Percentiles rank a stretch among this genome's conserved stretches.
Evolutionary conservation across 106 monocot species (phyloP).

Genomic region (Phalaenopsis aphrodite): DNA sequence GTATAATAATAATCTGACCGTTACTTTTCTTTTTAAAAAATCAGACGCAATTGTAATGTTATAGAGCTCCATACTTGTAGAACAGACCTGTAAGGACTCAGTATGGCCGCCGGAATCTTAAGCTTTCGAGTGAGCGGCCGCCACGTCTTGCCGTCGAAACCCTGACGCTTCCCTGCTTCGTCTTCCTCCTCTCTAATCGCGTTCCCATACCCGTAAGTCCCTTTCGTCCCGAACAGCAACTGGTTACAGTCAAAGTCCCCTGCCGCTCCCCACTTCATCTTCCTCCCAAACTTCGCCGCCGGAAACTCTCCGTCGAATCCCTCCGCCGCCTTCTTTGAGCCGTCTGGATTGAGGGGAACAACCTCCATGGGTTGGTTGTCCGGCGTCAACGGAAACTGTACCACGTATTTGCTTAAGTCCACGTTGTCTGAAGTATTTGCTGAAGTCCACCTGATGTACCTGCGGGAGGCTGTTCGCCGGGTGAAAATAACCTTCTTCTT

Average conservation of each 20-base stretch:
- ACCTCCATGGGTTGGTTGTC: conserved; percentile 64
- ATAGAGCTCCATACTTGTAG: too few species aligned
- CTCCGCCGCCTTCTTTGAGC: conserved; percentile 6
- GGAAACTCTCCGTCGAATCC: background rate
- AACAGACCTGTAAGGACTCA: conserved; percentile 51
- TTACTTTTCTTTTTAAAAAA: too few species aligned
- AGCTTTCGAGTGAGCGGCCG: conserved; percentile 82
- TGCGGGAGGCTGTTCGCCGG: conserved; percentile 45
- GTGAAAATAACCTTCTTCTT: conserved; percentile 29
- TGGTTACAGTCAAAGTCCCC: conserved; percentile 88
- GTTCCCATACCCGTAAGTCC: conserved; percentile 92
- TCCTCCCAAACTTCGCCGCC: background rate
- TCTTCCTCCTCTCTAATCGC: conserved; percentile 51
- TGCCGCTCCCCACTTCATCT: conserved; percentile 28
- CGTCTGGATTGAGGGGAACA: conserved; percentile 1
- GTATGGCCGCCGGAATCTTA: conserved; percentile 24
- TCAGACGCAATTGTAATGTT: too few species aligned
- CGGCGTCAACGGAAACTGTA: conserved; percentile 86
- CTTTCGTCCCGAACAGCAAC: conserved; percentile 79
- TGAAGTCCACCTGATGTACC: conserved; percentile 39
- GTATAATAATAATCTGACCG: too few species aligned
- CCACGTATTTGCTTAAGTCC: conserved; percentile 74
- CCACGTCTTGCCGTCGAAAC: conserved; percentile 86
- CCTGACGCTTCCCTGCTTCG: conserved; percentile 29
- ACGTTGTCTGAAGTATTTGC: conserved; percentile 20